Evolutionary conservation across 2,329 filamentous ascomycete genomes (phyloP), one percentile per base, ranked within the genome.

Genomic region (Pseudocercospora vitis): DNA sequence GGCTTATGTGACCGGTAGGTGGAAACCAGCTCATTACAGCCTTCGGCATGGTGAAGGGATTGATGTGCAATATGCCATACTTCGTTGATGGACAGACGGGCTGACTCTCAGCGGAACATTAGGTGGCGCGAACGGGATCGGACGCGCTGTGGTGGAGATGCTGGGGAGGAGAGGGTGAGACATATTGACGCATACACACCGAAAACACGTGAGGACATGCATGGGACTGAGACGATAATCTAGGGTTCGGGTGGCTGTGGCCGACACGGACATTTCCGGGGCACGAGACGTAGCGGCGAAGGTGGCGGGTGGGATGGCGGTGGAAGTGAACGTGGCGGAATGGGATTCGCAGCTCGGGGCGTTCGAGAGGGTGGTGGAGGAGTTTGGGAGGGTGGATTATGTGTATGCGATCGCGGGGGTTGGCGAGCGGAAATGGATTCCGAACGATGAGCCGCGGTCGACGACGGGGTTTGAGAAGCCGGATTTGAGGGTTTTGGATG

Each of bases 181-280:
- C 35, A 5, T n/a, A n/a, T n/a, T n/a, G n/a, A n/a, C n/a, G n/a
- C n/a, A n/a, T n/a, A n/a, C n/a, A n/a, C n/a, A n/a, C n/a, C n/a
- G n/a, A n/a, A n/a, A n/a, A n/a, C n/a, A n/a, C n/a, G n/a, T n/a
- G n/a, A n/a, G n/a, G n/a, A n/a, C n/a, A n/a, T n/a, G n/a, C n/a
- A n/a, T n/a, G n/a, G n/a, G n/a, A n/a, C n/a, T n/a, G n/a, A n/a
- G n/a, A n/a, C n/a, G n/a, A n/a, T n/a, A n/a, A n/a, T n/a, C n/a
- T n/a, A 77, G 75, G 9, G 76, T 80, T 56, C 72, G 75, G 32
- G 76, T 83, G 29, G 77, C 76, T 52, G 77, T 79, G 2, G 71
- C 80, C 24, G 73, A 75, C 53, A 56, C 59, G 26, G 65, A 73
- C 54, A 51, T 67, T n/a, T 7, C 54, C 18, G 59, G 56, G 7